phyloP scores from a whole-genome alignment of 441 rosid species.

The Sinapis alba region DNA sequence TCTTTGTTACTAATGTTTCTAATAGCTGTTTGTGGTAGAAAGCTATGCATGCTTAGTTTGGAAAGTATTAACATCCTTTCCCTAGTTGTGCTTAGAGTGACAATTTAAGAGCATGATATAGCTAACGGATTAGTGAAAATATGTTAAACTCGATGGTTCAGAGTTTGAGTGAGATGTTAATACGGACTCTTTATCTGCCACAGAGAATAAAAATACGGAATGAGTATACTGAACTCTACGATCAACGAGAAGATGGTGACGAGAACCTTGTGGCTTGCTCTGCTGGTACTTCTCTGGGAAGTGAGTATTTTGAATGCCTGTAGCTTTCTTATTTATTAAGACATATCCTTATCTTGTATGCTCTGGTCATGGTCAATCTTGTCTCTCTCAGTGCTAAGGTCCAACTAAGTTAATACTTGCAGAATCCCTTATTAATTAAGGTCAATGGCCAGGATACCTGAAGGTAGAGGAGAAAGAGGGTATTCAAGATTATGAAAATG shows the following conservation, averaged over 20 bases:
- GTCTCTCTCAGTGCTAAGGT: slow-evolving; percentile 21
- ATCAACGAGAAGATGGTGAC: slow-evolving; percentile 71
- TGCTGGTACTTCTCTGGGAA: slow-evolving; percentile 65
- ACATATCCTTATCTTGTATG: not conserved
- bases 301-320: slow-evolving; percentile 51
- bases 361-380: not conserved
- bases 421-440: slow-evolving; percentile 59
- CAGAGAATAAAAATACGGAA: slow-evolving; percentile 55
- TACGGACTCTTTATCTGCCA: slow-evolving; percentile 56
- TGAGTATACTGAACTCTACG: slow-evolving; percentile 53
- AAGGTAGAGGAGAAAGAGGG: slow-evolving; percentile 69
- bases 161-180: slow-evolving; percentile 64
- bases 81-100: slow-evolving; percentile 53
- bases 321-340: not conserved
- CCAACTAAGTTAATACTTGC: slow-evolving; percentile 35
- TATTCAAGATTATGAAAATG: slow-evolving; percentile 66
- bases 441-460: slow-evolving; percentile 58
- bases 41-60: slow-evolving; percentile 63
- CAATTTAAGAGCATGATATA: slow-evolving; percentile 21
- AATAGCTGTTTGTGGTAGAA: slow-evolving; percentile 47
- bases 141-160: slow-evolving; percentile 59
- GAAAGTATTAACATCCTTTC: slow-evolving; percentile 63
- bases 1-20: slow-evolving; percentile 6
- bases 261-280: slow-evolving; percentile 59
- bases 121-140: slow-evolving; percentile 60